These are phyloP conservation scores for Corynascus novoguineensis DNA, from an alignment of 495 filamentous ascomycete species.

Conservation along the genomic window DNA sequence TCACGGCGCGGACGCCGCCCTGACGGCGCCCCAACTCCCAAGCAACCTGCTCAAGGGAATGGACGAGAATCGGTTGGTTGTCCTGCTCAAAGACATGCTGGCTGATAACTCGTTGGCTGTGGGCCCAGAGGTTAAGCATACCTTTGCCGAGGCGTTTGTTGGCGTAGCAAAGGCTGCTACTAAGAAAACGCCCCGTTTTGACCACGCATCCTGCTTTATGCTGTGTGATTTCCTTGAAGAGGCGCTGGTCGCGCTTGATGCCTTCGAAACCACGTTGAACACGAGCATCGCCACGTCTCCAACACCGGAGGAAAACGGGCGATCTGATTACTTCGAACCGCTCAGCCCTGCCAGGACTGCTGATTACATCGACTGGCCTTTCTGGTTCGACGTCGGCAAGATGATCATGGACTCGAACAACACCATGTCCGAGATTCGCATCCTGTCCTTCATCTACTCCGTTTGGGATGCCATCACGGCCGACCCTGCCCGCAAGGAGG, in stretches of 20 bases:
- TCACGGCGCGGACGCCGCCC: constrained; percentile 62
- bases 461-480: constrained; percentile 70
- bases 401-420: constrained; percentile 85
- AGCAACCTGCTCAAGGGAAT: constrained; percentile 72
- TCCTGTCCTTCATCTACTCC: constrained; percentile 79
- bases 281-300: constrained; percentile 33
- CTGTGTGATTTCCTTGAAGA: constrained; percentile 93
- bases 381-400: constrained; percentile 82
- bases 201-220: constrained; percentile 85
- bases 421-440: constrained; percentile 85
- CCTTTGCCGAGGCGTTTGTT: constrained; percentile 77
- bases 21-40: constrained; percentile 49
- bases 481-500: constrained; percentile 62
- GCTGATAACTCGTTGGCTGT: constrained; percentile 57
- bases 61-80: constrained; percentile 86
- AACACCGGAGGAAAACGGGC: constrained; percentile 7
- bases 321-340: constrained; percentile 12
- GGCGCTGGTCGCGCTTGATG: constrained; percentile 38
- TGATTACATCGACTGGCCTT: constrained; percentile 66
- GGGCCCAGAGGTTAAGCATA: constrained; percentile 47
- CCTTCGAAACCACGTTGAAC: constrained; percentile 42
- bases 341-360: constrained; percentile 1
- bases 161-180: constrained; percentile 66
- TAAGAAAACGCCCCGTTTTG: constrained; percentile 71
- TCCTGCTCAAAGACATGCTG: constrained; percentile 80